Evolutionary conservation across 1,284 basidiomycete species (phyloP), one percentile per base, ranked within the genome.

Genomic region (Cryptococcus sp.): DNA sequence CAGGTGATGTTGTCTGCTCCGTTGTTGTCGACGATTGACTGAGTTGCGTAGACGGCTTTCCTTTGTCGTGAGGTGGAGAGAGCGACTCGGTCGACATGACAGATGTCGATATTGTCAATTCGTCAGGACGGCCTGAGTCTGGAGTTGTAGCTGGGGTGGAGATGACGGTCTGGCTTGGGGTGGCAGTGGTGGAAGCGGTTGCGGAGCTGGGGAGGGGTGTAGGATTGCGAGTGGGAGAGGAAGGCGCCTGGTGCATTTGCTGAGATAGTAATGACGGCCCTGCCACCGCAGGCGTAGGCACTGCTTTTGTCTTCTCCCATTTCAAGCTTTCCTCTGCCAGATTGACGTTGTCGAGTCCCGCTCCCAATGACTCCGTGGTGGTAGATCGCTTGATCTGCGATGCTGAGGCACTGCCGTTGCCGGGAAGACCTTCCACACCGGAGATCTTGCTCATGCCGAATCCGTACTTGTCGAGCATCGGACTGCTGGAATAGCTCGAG

Each of bases 401-500:
- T 3, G 54, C 48, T 3, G 56, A 48, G 15, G 54, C 56, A 25
- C 58, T 59, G 49, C 54, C 56, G 39, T 59, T 53, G 22, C 53
- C 68, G 55, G 49, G 61, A 49, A 62, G 61, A 4, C 58, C 62
- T 25, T 62, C 69, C 0, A 65, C 70, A 11, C 74, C 74, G 1
- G 75, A 76, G 53, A 83, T 84, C 70, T 83, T 82, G 80, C 86
- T 89, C 94, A 99, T 98, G 13, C 87, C 89, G 71, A 99, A 95
- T 0, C 88, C 88, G 82, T 88, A 90, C 71, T 90, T 91, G 82
- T 97, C 94, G 53, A 96, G 82, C 84, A 89, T 91, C 16, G 88
- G 87, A 56, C 84, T 85, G 8, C 84, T 86, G 25, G 87, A 88
- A 83, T 75, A 89, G 85, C 66, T 88, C 83, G 64, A 87, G 84